These are phyloP conservation scores for Dothideomycetes sp. DNA, from an alignment of 2,329 filamentous ascomycete genomes.

Conservation along the genomic window DNA sequence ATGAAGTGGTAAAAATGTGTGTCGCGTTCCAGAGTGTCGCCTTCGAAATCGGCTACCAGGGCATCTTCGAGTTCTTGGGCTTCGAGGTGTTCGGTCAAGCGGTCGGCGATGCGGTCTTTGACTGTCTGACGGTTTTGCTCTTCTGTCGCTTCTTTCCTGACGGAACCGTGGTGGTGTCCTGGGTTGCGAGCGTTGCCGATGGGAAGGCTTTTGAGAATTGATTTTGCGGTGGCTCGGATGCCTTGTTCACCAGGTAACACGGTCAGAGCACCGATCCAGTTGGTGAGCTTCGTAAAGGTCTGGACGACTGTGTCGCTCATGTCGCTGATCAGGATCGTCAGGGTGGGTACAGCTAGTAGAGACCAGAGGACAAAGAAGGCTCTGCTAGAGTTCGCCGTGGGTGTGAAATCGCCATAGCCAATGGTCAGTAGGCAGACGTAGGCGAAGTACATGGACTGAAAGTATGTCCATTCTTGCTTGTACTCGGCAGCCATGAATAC, in stretches of 20 bases:
- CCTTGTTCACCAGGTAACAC: slow-evolving; percentile 43
- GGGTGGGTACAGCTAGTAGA: slow-evolving; percentile 44
- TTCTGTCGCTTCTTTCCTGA: neutral
- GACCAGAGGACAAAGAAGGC: slow-evolving; percentile 51
- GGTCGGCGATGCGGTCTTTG: slow-evolving; percentile 20
- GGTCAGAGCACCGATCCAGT: slow-evolving; percentile 47
- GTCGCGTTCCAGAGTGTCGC: slow-evolving; percentile 38
- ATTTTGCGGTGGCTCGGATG: slow-evolving; percentile 27
- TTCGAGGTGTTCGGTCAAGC: slow-evolving; percentile 32
- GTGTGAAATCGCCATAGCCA: slow-evolving; percentile 44
- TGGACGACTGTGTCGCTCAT: slow-evolving; percentile 49
- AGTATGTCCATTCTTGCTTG: slow-evolving; percentile 42
- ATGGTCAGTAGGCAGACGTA: slow-evolving; percentile 46
- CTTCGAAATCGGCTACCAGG: slow-evolving; percentile 31
- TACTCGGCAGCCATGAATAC: slow-evolving; percentile 42
- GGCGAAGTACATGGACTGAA: slow-evolving; percentile 44
- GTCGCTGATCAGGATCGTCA: slow-evolving; percentile 46
- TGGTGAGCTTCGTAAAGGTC: slow-evolving; percentile 44
- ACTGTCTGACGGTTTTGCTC: slow-evolving; percentile 12
- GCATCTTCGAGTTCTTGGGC: slow-evolving; percentile 34
- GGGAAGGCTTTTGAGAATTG: slow-evolving; percentile 15
- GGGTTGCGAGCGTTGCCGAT: slow-evolving; percentile 15
- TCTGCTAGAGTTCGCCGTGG: slow-evolving; percentile 41
- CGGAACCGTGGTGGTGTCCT: slow-evolving; percentile 7
- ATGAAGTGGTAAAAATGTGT: slow-evolving; percentile 44